These are phyloP conservation scores for Globisporangium apiculatum DNA, from an alignment of 352 stramenopile genomes.

Conservation along the genomic window DNA sequence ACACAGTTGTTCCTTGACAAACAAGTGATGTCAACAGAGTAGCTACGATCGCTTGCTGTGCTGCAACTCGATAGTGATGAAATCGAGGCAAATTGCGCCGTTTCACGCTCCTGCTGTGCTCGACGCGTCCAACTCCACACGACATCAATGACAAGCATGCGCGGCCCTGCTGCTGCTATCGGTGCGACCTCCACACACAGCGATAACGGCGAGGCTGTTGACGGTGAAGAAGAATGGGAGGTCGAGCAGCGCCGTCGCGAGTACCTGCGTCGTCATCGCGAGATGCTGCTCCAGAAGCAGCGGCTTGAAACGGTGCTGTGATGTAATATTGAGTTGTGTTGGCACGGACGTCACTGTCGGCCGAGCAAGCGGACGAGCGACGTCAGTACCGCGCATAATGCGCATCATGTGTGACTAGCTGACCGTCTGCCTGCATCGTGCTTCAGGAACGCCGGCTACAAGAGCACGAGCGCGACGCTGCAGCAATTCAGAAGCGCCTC, in stretches of 20 bases:
- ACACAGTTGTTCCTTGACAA: too few relatives aligned
- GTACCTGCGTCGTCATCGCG: slow-evolving; percentile 37
- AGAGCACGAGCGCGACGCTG: slow-evolving; percentile 19
- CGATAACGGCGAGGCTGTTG: not conserved
- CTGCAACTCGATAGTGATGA: too few relatives aligned
- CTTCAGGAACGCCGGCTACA: slow-evolving; percentile 27
- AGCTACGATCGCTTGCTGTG: too few relatives aligned
- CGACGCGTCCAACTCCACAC: slow-evolving; percentile 2
- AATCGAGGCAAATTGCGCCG: not conserved
- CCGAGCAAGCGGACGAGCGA: too few relatives aligned
- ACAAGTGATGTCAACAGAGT: too few relatives aligned
- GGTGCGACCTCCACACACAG: not conserved
- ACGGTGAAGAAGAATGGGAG: slow-evolving; percentile 3
- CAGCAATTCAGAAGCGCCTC: slow-evolving; percentile 20
- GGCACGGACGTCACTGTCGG: too few relatives aligned
- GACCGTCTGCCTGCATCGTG: not conserved
- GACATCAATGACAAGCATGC: not conserved
- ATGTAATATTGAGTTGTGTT: too few relatives aligned
- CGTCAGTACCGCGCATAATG: too few relatives aligned
- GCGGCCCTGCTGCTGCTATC: too few relatives aligned
- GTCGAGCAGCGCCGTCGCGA: slow-evolving; percentile 31
- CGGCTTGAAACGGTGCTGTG: slow-evolving; percentile 47
- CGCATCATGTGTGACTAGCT: not conserved
- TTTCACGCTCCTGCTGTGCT: not conserved
- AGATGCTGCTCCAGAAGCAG: slow-evolving; percentile 40